Percentiles rank a stretch among this genome's conserved stretches.
Evolutionary conservation across 371 early-diverging fungal genomes (phyloP).

Genomic region (Circinella umbellata): DNA sequence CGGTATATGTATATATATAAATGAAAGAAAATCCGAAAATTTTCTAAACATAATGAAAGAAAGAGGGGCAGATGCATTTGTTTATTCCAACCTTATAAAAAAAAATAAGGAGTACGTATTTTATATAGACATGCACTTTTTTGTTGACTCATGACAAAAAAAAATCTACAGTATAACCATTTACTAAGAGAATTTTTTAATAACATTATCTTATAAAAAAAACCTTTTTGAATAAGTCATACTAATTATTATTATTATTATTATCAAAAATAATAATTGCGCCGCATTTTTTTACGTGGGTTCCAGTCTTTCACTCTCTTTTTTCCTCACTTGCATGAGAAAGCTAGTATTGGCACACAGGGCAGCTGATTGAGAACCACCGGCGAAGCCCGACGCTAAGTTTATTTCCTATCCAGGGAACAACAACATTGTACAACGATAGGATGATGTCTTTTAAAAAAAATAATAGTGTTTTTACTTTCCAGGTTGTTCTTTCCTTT

Average conservation of each 20-base stretch:
- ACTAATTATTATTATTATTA: no score
- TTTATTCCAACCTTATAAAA: background rate
- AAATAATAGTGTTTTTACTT: constrained; percentile 1
- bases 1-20: background rate
- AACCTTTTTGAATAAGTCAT: no score
- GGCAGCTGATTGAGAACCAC: constrained; percentile 3
- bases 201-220: no score
- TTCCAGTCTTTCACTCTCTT: no score
- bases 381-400: constrained; percentile 10
- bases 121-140: background rate
- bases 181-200: no score
- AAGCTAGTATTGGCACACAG: constrained; percentile 1
- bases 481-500: background rate
- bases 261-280: no score
- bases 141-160: background rate
- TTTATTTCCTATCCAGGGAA: constrained; percentile 1
- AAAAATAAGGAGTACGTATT: background rate
- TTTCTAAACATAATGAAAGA: no score
- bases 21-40: no score
- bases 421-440: constrained; percentile 2
- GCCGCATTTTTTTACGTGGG: no score
- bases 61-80: no score
- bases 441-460: constrained; percentile 1
- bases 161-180: no score
- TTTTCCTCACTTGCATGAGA: background rate